phyloP scores from a whole-genome alignment of 1,284 basidiomycete species.

The Tilletiopsis washingtonensis region DNA sequence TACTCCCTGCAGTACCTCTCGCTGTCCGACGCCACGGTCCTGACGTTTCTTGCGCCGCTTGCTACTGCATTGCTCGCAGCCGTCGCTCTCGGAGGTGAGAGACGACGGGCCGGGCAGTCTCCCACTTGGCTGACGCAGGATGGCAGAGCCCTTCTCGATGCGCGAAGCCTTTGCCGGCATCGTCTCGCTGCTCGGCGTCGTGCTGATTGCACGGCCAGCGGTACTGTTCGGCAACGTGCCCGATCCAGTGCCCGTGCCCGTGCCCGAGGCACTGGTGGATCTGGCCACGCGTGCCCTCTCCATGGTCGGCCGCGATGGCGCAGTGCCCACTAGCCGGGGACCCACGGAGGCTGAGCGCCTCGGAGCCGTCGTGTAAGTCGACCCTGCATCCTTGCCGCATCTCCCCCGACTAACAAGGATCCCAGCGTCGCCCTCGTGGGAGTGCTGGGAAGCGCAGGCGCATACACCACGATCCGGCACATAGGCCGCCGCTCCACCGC shows the following conservation, averaged over 20 bases:
- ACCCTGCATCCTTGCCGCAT: no score
- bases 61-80: slow-evolving; percentile 63
- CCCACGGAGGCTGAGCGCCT: no score
- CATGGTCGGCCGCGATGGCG: no score
- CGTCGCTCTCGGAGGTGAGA: slow-evolving; percentile 55
- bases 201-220: slow-evolving; percentile 52
- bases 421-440: slow-evolving; percentile 56
- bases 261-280: no score
- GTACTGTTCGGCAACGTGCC: slow-evolving; percentile 16
- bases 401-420: no score
- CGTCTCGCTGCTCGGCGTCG: slow-evolving; percentile 57
- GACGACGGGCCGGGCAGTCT: no score
- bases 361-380: no score
- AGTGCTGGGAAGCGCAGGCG: slow-evolving; percentile 58
- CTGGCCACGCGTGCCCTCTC: no score
- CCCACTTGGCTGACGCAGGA: no score
- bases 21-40: slow-evolving; percentile 65
- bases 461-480: slow-evolving; percentile 61
- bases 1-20: slow-evolving; percentile 63
- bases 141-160: slow-evolving; percentile 57
- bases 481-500: slow-evolving; percentile 67
- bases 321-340: no score
- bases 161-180: slow-evolving; percentile 61
- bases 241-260: no score
- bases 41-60: slow-evolving; percentile 67